A percentile compares a stretch with the other conserved stretches of the same genome.
These are phyloP conservation scores for Acacia acuminata DNA, from an alignment of 306 rosid genomes.

Conservation along the genomic window DNA sequence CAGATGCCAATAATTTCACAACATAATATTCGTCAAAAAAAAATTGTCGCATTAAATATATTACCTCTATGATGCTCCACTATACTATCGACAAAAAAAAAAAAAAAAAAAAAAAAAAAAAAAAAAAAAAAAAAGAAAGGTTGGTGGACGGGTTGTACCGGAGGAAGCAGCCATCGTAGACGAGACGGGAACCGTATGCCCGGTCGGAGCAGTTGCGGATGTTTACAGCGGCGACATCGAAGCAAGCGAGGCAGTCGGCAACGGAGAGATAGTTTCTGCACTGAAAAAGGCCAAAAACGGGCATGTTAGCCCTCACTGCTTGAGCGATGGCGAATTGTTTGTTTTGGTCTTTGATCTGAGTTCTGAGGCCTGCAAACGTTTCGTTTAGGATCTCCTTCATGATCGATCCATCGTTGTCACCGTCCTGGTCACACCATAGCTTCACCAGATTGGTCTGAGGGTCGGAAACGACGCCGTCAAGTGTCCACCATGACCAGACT, in stretches of 20 bases:
- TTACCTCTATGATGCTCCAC: too few relatives aligned
- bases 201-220: conserved; percentile 47
- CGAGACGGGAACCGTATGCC: conserved; percentile 54
- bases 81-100: too few relatives aligned
- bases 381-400: conserved; percentile 42
- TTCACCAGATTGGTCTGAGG: conserved; percentile 27
- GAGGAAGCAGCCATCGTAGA: conserved; percentile 71
- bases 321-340: conserved; percentile 48
- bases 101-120: neutral
- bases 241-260: conserved; percentile 53
- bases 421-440: neutral
- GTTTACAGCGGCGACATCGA: conserved; percentile 32
- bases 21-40: neutral
- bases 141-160: conserved; percentile 35
- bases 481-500: conserved; percentile 13
- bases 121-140: neutral
- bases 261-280: conserved; percentile 32
- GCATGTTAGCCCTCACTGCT: conserved; percentile 24
- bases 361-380: conserved; percentile 38
- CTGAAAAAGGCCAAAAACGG: conserved; percentile 39
- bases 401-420: neutral
- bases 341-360: conserved; percentile 28
- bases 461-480: conserved; percentile 29
- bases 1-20: neutral
- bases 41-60: too few relatives aligned